Base-by-base conservation (phyloP, 208 protist species). In the Leishmania aethiopica region DNA sequence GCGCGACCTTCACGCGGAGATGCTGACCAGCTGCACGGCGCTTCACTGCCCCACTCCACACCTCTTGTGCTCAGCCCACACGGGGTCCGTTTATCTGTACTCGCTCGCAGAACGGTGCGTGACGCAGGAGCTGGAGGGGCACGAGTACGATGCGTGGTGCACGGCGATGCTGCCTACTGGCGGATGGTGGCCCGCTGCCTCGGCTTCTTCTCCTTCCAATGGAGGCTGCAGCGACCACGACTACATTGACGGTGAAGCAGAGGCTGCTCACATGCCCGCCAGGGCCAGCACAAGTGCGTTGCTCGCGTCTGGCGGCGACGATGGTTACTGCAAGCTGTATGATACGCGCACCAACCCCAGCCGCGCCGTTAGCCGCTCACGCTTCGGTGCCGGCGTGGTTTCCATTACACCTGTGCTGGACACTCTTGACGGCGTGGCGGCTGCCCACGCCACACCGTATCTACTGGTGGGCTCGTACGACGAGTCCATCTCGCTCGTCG, bases 141-240 rank as follows among this genome's bases (percentile, higher is more conserved):
- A 97, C 79, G 90, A 94, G 66, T 96, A 90, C 77, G 94, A 97
- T 80, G 93, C 94, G 59, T 97, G 94, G 93, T 97, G 94, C 84
- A 87, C 89, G 69, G 91, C 93, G 15, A 85, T 84, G 40, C 49
- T 88, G 78, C 89, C 89, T 5, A 80, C 67, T 51, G 75, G 57
- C 32, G 66, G 77, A 57, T 81, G 64, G 70, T 76, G 74, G 35
- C 22, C 74, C 8, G 55, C 49, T 60, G 45, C 49, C 49, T 7
- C 72, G 3, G 25, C 47, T 59, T 15, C 37, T 51, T 10, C 28
- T 51, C 25, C 2, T 51, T 10, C 2, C 15, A 35, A 51, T 37
- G 35, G 55, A 35, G 19, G 40, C 32, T 15, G 49, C 22, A 59
- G 45, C 35, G 37, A 42, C 25, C 25, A 19, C 40, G 11, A 69